phyloP scores from a whole-genome alignment of 2,329 filamentous ascomycete species.

The Monosporascus sp. region DNA sequence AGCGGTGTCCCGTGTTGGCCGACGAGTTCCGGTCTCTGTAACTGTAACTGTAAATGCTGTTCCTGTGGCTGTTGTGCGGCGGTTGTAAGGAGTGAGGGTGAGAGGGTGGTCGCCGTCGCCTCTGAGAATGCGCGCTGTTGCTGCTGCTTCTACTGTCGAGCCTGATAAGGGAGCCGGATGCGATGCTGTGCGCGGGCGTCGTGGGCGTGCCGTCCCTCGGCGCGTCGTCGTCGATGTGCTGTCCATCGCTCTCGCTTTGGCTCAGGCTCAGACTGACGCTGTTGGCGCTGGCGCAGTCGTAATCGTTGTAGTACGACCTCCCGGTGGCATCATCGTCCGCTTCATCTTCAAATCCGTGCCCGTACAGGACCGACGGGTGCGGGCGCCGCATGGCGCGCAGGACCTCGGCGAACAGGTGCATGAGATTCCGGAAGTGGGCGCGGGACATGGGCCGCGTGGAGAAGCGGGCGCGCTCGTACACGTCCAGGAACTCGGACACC shows the following conservation, averaged over 20 bases:
- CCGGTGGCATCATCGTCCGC: not conserved
- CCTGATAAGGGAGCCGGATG: constrained; percentile 18
- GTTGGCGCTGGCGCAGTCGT: no score
- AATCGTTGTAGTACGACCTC: constrained; percentile 3
- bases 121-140: constrained; percentile 14
- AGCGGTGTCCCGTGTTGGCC: constrained; percentile 39
- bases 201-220: constrained; percentile 38
- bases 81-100: not conserved
- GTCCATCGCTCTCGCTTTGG: constrained; percentile 17
- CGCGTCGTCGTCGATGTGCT: constrained; percentile 35
- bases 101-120: not conserved
- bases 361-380: constrained; percentile 46
- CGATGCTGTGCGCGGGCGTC: constrained; percentile 28
- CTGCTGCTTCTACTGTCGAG: constrained; percentile 10
- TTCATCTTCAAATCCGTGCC: constrained; percentile 11
- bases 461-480: constrained; percentile 84
- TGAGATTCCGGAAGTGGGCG: constrained; percentile 67
- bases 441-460: constrained; percentile 66
- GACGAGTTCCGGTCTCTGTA: constrained; percentile 34
- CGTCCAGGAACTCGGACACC: constrained; percentile 61
- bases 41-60: constrained; percentile 20
- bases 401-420: constrained; percentile 79
- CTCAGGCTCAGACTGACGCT: constrained; percentile 4
- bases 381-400: constrained; percentile 69
- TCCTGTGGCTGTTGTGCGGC: not conserved